Evolutionary conservation across 2,329 filamentous ascomycete species (phyloP), one percentile per base, ranked within the genome.

Genomic region (Colletotrichum cereale): DNA sequence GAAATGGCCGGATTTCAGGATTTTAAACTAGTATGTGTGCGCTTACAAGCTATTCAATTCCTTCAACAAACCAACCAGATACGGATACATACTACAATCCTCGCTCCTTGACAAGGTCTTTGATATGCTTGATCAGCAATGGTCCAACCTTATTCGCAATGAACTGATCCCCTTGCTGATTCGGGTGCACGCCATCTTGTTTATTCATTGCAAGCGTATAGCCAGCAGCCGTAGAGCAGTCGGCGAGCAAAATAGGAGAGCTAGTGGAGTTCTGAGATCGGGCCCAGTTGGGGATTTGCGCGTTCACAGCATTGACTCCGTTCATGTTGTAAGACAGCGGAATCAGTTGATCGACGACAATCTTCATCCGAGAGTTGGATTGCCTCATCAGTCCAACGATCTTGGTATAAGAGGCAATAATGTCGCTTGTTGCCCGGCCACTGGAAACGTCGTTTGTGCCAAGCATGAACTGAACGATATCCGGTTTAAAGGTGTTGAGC

Each of bases 381-480:
- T 74, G 75, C 3, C 83, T 75, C 77, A 84, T 82, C 11, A 78
- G 75, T 3, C 74, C 67, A 1, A 84, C 78, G 74, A 85, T 82
- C 71, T 77, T 80, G 8, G 80, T 81, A 69, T 84, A 85, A 0
- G 83, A 80, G 10, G 75, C 78, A 1, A 83, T 75, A 53, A 85
- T 81, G 47, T 81, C 79, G 62, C 77, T 73, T 1, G 79, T 76
- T 40, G 68, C 73, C 7, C 77, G 73, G 5, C 79, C 78, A 24
- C 75, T 73, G 18, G 75, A 74, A 7, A 85, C 79, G 73, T 86
- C 84, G 73, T 85, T 85, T 3, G 84, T 86, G 44, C 84, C 84
- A 6, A 85, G 78, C 81, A 84, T 84, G 75, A 84, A 84, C 77
- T 81, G 82, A 16, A 85, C 81, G 18, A 85, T 78, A 67, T 85